A percentile compares a stretch with the other conserved stretches of the same genome.
Evolutionary conservation across 176 grass and related monocot genomes (phyloP).

Genomic region (Zoysia japonica): DNA sequence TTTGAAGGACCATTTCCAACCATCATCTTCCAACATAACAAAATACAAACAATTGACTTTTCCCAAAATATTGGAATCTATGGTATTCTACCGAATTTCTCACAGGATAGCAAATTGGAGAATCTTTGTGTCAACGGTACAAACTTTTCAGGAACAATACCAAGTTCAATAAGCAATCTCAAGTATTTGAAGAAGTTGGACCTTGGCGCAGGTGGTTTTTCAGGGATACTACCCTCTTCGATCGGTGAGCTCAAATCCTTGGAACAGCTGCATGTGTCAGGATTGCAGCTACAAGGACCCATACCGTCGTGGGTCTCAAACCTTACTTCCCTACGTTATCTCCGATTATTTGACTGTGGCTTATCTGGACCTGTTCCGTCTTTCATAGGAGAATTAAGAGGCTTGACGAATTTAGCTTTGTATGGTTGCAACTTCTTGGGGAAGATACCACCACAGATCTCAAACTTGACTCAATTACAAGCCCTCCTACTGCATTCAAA

Average conservation of each 20-base stretch:
- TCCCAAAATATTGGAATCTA: slow-evolving; percentile 28
- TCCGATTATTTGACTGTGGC: slow-evolving; percentile 9
- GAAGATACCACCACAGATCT: slow-evolving; percentile 37
- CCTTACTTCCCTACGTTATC: not conserved
- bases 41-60: slow-evolving; percentile 37
- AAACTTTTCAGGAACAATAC: slow-evolving; percentile 39
- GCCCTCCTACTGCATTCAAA: slow-evolving; percentile 47
- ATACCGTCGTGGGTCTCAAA: slow-evolving; percentile 21
- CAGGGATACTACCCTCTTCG: not conserved
- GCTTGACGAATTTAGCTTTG: slow-evolving; percentile 13
- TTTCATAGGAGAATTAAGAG: slow-evolving; percentile 27
- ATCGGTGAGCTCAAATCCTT: not conserved
- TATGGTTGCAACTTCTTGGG: not conserved
- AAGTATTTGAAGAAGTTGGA: slow-evolving; percentile 27
- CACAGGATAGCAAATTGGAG: not conserved
- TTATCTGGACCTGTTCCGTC: slow-evolving; percentile 37
- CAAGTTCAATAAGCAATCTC: slow-evolving; percentile 38
- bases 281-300: not conserved
- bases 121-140: slow-evolving; percentile 27
- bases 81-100: slow-evolving; percentile 27
- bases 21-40: slow-evolving; percentile 35
- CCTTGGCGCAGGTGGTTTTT: not conserved
- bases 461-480: slow-evolving; percentile 41
- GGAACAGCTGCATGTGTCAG: not conserved
- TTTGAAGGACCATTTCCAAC: slow-evolving; percentile 29